Evolutionary conservation across 2,329 filamentous ascomycete species (phyloP).

Genomic region (Zasmidium cellare): DNA sequence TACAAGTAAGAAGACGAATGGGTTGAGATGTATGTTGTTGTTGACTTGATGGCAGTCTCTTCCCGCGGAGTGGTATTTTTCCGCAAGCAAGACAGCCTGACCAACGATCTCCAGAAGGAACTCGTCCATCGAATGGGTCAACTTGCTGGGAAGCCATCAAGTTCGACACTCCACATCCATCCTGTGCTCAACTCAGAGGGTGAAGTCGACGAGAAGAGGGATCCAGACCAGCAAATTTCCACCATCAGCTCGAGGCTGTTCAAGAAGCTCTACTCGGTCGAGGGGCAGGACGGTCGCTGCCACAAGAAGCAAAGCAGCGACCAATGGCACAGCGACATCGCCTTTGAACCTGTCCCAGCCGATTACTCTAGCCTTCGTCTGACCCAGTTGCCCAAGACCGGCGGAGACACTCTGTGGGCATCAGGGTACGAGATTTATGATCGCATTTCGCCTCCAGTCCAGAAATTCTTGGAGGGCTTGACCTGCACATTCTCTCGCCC

Average conservation of each 20-base stretch:
- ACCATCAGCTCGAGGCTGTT: constrained; percentile 40
- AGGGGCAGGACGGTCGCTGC: constrained; percentile 31
- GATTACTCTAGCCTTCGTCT: constrained; percentile 64
- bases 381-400: constrained; percentile 56
- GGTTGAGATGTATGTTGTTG: not conserved
- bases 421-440: constrained; percentile 69
- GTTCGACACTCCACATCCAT: constrained; percentile 62
- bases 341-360: constrained; percentile 63
- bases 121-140: constrained; percentile 61
- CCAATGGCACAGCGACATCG: constrained; percentile 60
- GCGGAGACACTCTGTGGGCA: constrained; percentile 63
- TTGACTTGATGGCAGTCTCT: constrained; percentile 52
- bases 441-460: constrained; percentile 57
- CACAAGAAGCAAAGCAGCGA: constrained; percentile 50
- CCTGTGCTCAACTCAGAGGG: constrained; percentile 56
- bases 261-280: constrained; percentile 44
- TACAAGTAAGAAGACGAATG: constrained; percentile 52
- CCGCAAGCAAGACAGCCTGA: constrained; percentile 59
- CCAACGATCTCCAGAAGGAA: constrained; percentile 63
- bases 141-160: constrained; percentile 57
- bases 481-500: constrained; percentile 50
- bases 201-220: constrained; percentile 32
- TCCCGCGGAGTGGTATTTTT: constrained; percentile 71
- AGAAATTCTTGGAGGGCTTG: constrained; percentile 59
- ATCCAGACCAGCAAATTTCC: constrained; percentile 39